Conservation (phyloP, 441 rosid species). For the Brassica hybrid region DNA sequence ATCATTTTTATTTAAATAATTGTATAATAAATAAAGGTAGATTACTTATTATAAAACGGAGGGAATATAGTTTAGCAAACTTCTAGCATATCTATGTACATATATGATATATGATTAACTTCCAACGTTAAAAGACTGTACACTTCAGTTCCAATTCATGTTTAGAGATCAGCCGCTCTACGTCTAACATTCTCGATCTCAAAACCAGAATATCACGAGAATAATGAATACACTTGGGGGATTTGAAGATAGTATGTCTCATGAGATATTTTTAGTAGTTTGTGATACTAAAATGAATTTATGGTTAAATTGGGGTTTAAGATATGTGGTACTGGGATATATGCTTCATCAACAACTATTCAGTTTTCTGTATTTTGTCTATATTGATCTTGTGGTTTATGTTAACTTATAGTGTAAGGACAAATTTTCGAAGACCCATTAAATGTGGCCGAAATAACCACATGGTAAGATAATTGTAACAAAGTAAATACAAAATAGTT, state of each 20-base stretch:
- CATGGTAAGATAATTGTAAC: too few relatives aligned
- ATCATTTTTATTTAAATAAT: too few relatives aligned
- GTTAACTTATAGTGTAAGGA: not conserved
- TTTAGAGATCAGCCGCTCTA: not conserved
- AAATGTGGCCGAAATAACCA: too few relatives aligned
- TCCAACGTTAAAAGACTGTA: not conserved
- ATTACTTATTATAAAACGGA: too few relatives aligned
- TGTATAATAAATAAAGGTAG: too few relatives aligned
- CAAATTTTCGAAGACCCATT: too few relatives aligned
- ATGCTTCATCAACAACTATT: not conserved
- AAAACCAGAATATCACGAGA: not conserved
- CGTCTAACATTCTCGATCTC: not conserved
- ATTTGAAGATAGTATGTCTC: not conserved
- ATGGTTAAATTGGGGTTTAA: too few relatives aligned
- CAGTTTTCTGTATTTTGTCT: conserved; percentile 6
- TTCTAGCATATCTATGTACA: not conserved
- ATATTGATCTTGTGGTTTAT: conserved; percentile 19
- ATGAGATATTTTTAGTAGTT: not conserved
- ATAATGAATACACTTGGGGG: too few relatives aligned
- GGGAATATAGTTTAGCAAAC: conserved; percentile 3
- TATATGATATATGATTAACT: not conserved
- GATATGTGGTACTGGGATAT: not conserved
- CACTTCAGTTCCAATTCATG: not conserved
- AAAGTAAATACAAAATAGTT: conserved; percentile 3
- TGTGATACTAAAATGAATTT: conserved; percentile 8